Evolutionary conservation across 73 alveolate genomes (phyloP).

Genomic region (Symbiodinium natans): DNA sequence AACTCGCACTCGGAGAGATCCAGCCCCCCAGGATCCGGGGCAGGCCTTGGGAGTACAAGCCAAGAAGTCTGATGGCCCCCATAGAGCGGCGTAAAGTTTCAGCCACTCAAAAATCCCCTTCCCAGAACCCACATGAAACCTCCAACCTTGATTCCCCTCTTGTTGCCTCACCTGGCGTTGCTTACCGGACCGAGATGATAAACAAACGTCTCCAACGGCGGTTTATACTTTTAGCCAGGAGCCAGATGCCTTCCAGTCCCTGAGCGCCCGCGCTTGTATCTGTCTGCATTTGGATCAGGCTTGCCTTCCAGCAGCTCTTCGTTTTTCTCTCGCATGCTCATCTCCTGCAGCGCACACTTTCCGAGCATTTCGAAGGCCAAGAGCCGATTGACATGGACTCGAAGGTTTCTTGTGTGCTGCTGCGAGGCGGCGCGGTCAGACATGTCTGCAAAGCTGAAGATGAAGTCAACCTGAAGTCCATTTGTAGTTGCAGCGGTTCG

Average conservation of each 20-base stretch:
- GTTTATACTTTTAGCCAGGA: too few species aligned
- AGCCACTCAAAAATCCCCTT: too few species aligned
- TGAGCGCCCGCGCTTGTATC: neutral
- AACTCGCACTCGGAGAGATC: neutral
- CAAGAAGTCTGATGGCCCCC: too few species aligned
- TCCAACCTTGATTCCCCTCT: too few species aligned
- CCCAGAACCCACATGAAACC: too few species aligned
- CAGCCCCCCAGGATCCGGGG: neutral
- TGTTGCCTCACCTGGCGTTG: too few species aligned
- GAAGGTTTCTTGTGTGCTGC: neutral
- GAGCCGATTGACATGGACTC: neutral
- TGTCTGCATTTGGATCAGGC: neutral
- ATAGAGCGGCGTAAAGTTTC: too few species aligned
- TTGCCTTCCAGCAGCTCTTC: neutral
- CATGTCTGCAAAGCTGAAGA: constrained; percentile 65
- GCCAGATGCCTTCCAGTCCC: too few species aligned
- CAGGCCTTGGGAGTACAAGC: too few species aligned
- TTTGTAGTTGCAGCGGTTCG: too few species aligned
- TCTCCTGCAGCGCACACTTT: neutral
- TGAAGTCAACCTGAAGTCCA: constrained; percentile 43
- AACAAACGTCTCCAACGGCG: too few species aligned
- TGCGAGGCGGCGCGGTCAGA: constrained; percentile 18
- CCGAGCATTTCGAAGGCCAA: neutral
- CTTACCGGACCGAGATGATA: too few species aligned
- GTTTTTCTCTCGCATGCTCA: neutral